Conservation (phyloP, 495 filamentous ascomycete genomes). For the Podospora tetraspora region DNA sequence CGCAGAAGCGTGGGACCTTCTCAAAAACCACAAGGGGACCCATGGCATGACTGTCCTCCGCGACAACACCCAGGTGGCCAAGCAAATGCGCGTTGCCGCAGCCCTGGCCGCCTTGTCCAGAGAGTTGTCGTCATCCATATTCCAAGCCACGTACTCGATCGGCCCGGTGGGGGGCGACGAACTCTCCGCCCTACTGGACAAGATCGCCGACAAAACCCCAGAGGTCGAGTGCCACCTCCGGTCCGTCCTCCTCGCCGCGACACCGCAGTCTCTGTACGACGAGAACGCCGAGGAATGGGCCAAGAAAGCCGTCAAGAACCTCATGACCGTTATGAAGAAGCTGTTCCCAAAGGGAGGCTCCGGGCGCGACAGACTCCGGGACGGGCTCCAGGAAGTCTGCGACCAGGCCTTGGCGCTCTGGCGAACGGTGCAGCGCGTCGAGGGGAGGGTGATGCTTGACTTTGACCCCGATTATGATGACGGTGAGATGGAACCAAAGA, state of each 20-base stretch:
- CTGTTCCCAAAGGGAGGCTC: not conserved
- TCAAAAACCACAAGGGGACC: not conserved
- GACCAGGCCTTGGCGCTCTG: not conserved
- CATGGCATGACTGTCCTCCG: conserved; percentile 16
- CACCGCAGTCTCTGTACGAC: not conserved
- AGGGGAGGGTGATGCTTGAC: not conserved
- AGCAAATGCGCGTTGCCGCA: conserved; percentile 23
- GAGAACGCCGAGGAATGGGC: not conserved
- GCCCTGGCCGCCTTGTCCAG: conserved; percentile 14
- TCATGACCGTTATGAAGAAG: not conserved
- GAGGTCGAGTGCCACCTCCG: conserved; percentile 20
- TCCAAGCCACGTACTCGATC: conserved; percentile 19
- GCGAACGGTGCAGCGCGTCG: not conserved
- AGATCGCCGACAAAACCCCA: conserved; percentile 6
- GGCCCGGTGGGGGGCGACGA: not conserved
- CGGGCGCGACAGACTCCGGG: not conserved
- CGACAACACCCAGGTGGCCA: conserved; percentile 16
- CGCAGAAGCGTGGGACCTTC: not conserved
- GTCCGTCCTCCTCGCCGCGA: conserved; percentile 16
- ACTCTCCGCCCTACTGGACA: conserved; percentile 5
- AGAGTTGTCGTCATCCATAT: conserved; percentile 13
- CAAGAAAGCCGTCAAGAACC: not conserved
- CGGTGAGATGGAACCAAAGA: not conserved
- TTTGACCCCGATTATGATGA: not conserved
- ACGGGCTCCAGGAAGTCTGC: not conserved